Conservation (phyloP, 2,329 filamentous ascomycete genomes). For the Ophiostoma sp. region DNA sequence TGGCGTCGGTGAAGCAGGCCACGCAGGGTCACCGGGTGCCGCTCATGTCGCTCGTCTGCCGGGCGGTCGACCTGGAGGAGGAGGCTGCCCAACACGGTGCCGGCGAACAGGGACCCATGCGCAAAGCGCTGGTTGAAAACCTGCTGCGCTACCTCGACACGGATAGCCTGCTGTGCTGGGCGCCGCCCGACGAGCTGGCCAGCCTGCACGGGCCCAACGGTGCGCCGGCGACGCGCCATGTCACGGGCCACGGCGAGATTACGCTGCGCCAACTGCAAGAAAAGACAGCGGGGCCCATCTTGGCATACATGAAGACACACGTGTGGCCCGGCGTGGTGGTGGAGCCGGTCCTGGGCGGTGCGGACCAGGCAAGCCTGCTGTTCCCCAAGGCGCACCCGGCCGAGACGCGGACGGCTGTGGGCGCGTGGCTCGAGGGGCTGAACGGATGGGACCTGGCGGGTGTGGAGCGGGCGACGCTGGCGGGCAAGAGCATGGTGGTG, state of each 20-base stretch:
- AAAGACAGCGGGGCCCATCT: constrained; percentile 66
- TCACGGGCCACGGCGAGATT: constrained; percentile 1
- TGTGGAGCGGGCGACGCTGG: constrained; percentile 78
- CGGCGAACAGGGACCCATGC: constrained; percentile 43
- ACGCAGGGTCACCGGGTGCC: constrained; percentile 86
- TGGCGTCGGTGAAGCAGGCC: constrained; percentile 79
- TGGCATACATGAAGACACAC: constrained; percentile 66
- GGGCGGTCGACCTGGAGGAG: constrained; percentile 75
- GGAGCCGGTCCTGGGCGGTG: constrained; percentile 73
- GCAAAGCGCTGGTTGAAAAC: constrained; percentile 64
- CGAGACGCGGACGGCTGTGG: constrained; percentile 73
- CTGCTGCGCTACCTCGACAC: constrained; percentile 87
- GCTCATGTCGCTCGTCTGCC: constrained; percentile 78
- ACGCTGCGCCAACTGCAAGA: constrained; percentile 73
- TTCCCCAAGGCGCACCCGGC: constrained; percentile 71
- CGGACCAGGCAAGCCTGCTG: constrained; percentile 63
- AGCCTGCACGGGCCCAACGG: background rate
- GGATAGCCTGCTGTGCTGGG: constrained; percentile 92
- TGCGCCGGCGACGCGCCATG: constrained; percentile 33
- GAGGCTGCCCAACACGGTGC: constrained; percentile 43
- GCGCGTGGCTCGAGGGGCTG: constrained; percentile 73
- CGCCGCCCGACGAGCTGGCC: constrained; percentile 53
- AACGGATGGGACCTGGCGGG: constrained; percentile 81
- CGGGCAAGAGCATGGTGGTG: constrained; percentile 81
- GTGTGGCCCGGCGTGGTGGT: constrained; percentile 86